These are phyloP conservation scores for Mimosa pudica DNA, from an alignment of 306 rosid genomes.

Conservation along the genomic window DNA sequence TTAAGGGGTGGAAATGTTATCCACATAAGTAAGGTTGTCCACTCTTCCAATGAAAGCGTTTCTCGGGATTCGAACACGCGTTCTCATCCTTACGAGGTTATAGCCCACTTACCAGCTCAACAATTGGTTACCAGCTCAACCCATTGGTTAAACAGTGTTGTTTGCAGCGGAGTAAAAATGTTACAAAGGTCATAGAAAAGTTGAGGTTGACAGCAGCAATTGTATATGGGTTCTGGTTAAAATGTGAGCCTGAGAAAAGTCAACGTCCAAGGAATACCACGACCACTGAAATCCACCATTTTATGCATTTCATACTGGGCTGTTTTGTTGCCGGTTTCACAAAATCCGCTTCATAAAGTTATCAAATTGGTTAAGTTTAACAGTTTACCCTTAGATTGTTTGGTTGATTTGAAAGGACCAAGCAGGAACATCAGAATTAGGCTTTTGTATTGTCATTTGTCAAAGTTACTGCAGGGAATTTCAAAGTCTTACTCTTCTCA, in stretches of 20 bases:
- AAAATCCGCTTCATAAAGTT: not conserved
- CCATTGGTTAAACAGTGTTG: not conserved
- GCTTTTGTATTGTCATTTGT: not conserved
- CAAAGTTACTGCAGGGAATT: no score
- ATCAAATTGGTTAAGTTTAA: not conserved
- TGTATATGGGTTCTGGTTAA: not conserved
- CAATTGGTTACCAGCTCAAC: no score
- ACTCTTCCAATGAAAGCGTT: no score
- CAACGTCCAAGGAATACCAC: not conserved
- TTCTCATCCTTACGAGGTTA: no score
- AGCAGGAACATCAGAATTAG: not conserved
- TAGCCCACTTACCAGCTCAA: no score
- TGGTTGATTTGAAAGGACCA: not conserved
- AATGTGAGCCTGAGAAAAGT: not conserved
- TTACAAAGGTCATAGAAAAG: not conserved
- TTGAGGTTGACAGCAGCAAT: not conserved
- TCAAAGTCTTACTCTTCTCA: not conserved
- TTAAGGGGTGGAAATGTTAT: no score
- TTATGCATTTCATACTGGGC: not conserved
- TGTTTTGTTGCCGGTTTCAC: not conserved
- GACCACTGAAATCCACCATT: not conserved
- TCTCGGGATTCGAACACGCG: no score
- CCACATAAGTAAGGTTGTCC: no score
- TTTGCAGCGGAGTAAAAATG: not conserved
- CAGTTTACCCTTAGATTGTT: not conserved